Evolutionary conservation across 257 asterid genomes (phyloP).

Genomic region (Paulownia fortunei): DNA sequence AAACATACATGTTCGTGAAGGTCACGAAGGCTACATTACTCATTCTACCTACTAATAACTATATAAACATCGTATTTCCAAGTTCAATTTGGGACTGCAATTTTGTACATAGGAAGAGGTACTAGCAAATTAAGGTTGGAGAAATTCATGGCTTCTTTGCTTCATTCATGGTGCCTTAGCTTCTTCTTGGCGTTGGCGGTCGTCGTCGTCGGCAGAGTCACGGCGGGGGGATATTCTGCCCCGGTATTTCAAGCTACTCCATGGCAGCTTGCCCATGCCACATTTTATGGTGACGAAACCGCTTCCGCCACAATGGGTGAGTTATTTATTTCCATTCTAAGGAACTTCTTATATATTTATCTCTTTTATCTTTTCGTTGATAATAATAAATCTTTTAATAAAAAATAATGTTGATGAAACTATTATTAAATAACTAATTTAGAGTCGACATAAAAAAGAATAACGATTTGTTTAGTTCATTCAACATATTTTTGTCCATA

Average conservation of each 20-base stretch:
- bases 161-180: constrained; percentile 33
- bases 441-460: too few species aligned
- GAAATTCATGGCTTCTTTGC: constrained; percentile 47
- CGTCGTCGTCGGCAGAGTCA: constrained; percentile 17
- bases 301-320: constrained; percentile 68
- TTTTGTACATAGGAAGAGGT: background rate
- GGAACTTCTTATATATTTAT: background rate
- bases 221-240: constrained; percentile 37
- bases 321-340: background rate
- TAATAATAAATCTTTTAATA: too few species aligned
- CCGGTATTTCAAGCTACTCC: constrained; percentile 42
- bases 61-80: constrained; percentile 38
- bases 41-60: constrained; percentile 22
- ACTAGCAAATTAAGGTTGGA: constrained; percentile 9
- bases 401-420: too few species aligned
- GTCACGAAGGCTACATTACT: constrained; percentile 42
- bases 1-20: constrained; percentile 49
- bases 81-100: constrained; percentile 36
- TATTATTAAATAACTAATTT: too few species aligned
- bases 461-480: too few species aligned
- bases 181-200: constrained; percentile 41
- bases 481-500: too few species aligned
- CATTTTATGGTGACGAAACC: constrained; percentile 73
- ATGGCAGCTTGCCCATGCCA: constrained; percentile 67
- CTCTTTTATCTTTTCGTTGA: background rate